A percentile compares a stretch with the other conserved stretches of the same genome.
Evolutionary conservation across 768 basidiomycete genomes (phyloP).

Genomic region (Mrakia hoshinonis): DNA sequence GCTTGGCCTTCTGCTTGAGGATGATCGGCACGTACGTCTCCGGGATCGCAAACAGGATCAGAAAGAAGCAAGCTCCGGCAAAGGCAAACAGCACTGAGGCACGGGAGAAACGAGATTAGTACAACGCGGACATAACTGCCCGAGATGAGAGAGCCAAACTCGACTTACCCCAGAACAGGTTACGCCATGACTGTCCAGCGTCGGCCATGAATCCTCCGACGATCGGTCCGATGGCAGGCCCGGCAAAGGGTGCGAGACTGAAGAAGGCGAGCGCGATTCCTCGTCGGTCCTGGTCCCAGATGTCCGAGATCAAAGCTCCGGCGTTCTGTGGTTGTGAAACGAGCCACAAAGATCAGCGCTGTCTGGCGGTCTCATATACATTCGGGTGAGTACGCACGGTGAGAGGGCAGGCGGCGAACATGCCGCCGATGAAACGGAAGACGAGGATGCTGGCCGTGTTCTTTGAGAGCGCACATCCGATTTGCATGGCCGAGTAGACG

Average conservation of each 20-base stretch:
- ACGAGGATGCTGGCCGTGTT: slow-evolving; percentile 43
- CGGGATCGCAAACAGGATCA: slow-evolving; percentile 20
- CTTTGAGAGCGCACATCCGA: slow-evolving; percentile 43
- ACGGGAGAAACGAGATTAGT: no score
- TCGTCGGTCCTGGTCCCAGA: slow-evolving; percentile 25
- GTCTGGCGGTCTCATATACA: no score
- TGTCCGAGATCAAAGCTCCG: slow-evolving; percentile 39
- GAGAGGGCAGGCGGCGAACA: slow-evolving; percentile 42
- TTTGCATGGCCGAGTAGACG: slow-evolving; percentile 22
- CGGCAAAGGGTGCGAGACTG: slow-evolving; percentile 41
- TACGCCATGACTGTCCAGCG: slow-evolving; percentile 11
- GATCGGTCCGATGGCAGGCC: slow-evolving; percentile 40
- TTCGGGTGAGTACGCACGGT: slow-evolving; percentile 35
- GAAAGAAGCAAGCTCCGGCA: slow-evolving; percentile 36
- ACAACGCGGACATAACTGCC: no score
- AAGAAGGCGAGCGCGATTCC: slow-evolving; percentile 29
- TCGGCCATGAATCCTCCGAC: slow-evolving; percentile 37
- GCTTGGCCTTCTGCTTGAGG: slow-evolving; percentile 39
- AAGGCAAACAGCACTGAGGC: slow-evolving; percentile 28
- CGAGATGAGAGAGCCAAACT: no score
- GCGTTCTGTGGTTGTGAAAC: slow-evolving; percentile 34
- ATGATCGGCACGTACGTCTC: slow-evolving; percentile 42
- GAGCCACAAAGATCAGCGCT: no score
- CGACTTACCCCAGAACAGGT: slow-evolving; percentile 27
- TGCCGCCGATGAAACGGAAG: slow-evolving; percentile 38